Evolutionary conservation across 2,329 filamentous ascomycete species (phyloP).

Genomic region (Penicillium sp.): DNA sequence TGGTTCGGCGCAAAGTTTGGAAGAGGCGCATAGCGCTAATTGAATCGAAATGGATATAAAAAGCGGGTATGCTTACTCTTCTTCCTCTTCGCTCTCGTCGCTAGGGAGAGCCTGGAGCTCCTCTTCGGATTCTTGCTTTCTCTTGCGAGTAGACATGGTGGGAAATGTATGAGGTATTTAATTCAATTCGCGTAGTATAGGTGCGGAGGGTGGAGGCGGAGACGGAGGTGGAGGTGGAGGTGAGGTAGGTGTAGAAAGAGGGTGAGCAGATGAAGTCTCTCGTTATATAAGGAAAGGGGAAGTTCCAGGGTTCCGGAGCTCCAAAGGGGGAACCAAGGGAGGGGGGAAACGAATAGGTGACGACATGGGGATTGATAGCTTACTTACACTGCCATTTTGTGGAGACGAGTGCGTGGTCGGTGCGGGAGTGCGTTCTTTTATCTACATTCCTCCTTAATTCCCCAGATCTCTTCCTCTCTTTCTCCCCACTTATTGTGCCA

Average conservation of each 20-base stretch:
- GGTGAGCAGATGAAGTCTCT: slow-evolving; percentile 8
- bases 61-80: slow-evolving; percentile 41
- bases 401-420: slow-evolving; percentile 16
- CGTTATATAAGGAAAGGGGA: background rate
- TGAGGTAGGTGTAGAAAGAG: slow-evolving; percentile 2
- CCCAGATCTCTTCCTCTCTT: background rate
- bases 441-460: slow-evolving; percentile 15
- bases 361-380: slow-evolving; percentile 20
- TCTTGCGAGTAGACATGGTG: slow-evolving; percentile 48
- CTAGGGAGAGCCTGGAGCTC: slow-evolving; percentile 48
- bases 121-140: slow-evolving; percentile 48
- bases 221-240: slow-evolving; percentile 21
- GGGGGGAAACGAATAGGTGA: slow-evolving; percentile 17
- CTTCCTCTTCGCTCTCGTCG: slow-evolving; percentile 49
- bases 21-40: background rate
- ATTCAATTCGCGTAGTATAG: slow-evolving; percentile 14
- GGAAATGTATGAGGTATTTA: slow-evolving; percentile 27
- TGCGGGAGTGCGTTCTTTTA: slow-evolving; percentile 14
- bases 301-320: slow-evolving; percentile 11
- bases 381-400: slow-evolving; percentile 15
- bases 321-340: slow-evolving; percentile 11
- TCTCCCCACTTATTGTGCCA: slow-evolving; percentile 27
- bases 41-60: background rate
- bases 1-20: background rate
- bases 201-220: slow-evolving; percentile 20